Percentiles rank a stretch among this genome's conserved stretches.
Evolutionary conservation across 495 filamentous ascomycete species (phyloP).

Genomic region (Penicillium daleae): DNA sequence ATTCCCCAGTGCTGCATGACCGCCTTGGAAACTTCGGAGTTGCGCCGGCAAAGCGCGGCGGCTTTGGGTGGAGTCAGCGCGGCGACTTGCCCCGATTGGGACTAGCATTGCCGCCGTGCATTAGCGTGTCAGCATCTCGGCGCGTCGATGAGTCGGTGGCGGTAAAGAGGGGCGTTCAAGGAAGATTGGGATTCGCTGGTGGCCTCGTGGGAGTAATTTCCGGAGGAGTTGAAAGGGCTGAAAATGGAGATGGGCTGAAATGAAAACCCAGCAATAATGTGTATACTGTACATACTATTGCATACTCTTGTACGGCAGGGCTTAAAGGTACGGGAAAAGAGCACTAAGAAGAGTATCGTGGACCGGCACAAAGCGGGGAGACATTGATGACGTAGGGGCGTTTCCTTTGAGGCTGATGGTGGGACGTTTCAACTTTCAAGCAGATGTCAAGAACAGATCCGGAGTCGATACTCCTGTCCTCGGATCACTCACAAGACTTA

Average conservation of each 20-base stretch:
- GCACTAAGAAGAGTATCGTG: not conserved
- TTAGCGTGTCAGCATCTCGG: slow-evolving; percentile 2
- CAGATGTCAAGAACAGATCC: too few species aligned
- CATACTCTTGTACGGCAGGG: too few species aligned
- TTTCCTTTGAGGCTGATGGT: not conserved
- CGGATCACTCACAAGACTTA: not conserved
- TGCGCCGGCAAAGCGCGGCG: not conserved
- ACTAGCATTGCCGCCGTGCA: slow-evolving; percentile 10
- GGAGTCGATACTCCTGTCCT: too few species aligned
- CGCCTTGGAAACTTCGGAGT: slow-evolving; percentile 7
- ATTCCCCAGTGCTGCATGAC: not conserved
- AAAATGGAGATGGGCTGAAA: not conserved
- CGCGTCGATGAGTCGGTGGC: slow-evolving; percentile 9
- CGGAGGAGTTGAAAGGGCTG: not conserved
- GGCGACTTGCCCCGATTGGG: slow-evolving; percentile 5
- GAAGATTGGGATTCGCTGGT: not conserved
- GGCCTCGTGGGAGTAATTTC: not conserved
- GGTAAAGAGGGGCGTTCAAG: not conserved
- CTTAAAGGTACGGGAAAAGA: not conserved
- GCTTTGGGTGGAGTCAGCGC: not conserved
- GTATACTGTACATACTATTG: too few species aligned
- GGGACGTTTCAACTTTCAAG: slow-evolving; percentile 4
- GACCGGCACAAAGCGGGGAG: not conserved
- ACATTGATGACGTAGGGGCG: not conserved
- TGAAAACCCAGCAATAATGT: not conserved